Evolutionary conservation across 768 basidiomycete genomes (phyloP), one percentile per base, ranked within the genome.

Genomic region (Suillus subluteus): DNA sequence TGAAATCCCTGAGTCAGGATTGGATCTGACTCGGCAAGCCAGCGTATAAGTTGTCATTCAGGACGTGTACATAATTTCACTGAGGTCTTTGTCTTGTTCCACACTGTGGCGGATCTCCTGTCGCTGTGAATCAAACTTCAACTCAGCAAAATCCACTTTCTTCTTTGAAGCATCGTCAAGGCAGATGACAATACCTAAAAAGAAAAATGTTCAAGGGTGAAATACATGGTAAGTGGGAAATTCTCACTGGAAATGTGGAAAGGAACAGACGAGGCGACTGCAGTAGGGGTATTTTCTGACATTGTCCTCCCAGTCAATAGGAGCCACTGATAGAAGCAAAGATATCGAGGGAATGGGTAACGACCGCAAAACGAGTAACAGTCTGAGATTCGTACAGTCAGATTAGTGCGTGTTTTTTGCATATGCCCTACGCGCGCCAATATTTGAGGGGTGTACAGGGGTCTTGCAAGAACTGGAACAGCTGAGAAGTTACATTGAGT

Each of bases 131-230:
- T 38, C 52, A 11, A 63, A 4, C 38, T 55, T 41, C 15, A 66
- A 62, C 40, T 66, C 62, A 6, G 55, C 58, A 15, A 62, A 66
- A 44, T 66, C 40, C 18, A 66, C 30, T 3, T 62, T 61, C 26
- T 38, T 50, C 16, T 52, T 66, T 5, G 65, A 66, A 41, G 32
- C n/a, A 32, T 55, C 65, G 32, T 26, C 52, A 30, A 63, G 6
- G 21, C 21, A 5, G 26, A 66, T 63, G 37, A 30, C 56, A 44
- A 64, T 56, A 26, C 62, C 52, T 66, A 9, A 7, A 56, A 55
- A 18, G 41, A n/a, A 12, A n/a, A 1, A 37, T n/a, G 41, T n/a
- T 18, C 3, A 40, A 7, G 43, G 2, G 43, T 8, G n/a, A 64
- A 23, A 41, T 37, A 40, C 23, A 16, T 16, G 5, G 9, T 2